Conservation (phyloP, 2,329 filamentous ascomycete species). For the Beauveria caledonica region DNA sequence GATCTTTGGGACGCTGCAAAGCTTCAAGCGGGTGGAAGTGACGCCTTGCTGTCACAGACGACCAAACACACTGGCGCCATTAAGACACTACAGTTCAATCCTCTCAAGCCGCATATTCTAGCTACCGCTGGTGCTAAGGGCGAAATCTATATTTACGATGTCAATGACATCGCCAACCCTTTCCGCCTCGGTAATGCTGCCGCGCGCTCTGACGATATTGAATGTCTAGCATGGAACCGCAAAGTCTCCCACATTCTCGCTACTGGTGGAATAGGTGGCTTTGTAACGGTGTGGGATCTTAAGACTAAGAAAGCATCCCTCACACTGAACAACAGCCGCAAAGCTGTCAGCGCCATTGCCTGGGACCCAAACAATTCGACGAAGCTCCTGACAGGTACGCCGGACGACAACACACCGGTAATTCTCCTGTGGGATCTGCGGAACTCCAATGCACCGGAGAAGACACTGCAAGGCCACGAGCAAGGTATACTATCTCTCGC, state of each 20-base stretch:
- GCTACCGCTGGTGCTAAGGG: conserved; percentile 91
- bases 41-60: conserved; percentile 78
- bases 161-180: conserved; percentile 81
- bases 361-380: conserved; percentile 97
- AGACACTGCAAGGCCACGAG: conserved; percentile 83
- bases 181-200: conserved; percentile 83
- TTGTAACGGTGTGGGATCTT: conserved; percentile 97
- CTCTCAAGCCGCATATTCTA: conserved; percentile 79
- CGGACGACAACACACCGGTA: conserved; percentile 78
- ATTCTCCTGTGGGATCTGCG: conserved; percentile 92
- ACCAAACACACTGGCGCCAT: conserved; percentile 87
- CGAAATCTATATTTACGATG: conserved; percentile 91
- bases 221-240: conserved; percentile 96
- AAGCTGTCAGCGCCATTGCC: conserved; percentile 87
- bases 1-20: conserved; percentile 86
- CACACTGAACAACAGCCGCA: conserved; percentile 90
- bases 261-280: conserved; percentile 85
- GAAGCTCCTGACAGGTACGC: conserved; percentile 85
- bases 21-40: conserved; percentile 48
- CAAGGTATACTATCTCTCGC: conserved; percentile 88
- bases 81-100: conserved; percentile 95
- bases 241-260: conserved; percentile 95
- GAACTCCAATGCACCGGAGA: conserved; percentile 91
- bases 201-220: conserved; percentile 87
- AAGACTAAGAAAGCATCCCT: conserved; percentile 97